Evolutionary conservation across 2,329 filamentous ascomycete genomes (phyloP).

Genomic region (Immersiporthe knoxdaviesiana): DNA sequence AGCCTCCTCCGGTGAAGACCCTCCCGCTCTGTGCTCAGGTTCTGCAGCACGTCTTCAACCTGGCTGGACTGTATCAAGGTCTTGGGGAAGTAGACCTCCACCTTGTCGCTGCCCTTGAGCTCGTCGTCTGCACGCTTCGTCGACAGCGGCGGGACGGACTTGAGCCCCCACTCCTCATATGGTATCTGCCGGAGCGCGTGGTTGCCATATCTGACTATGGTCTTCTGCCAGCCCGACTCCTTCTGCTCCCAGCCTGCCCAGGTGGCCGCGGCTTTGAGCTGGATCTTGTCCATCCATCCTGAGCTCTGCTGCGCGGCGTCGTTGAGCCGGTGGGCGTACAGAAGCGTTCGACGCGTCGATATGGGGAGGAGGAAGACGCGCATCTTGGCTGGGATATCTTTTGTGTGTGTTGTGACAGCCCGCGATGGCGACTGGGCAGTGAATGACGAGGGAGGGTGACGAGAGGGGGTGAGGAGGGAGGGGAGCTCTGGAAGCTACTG

Average conservation of each 20-base stretch:
- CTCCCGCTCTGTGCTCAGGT: constrained; percentile 79
- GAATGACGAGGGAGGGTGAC: not conserved
- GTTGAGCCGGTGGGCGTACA: constrained; percentile 84
- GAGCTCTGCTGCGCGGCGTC: constrained; percentile 55
- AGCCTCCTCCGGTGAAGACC: constrained; percentile 75
- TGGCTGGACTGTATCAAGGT: constrained; percentile 67
- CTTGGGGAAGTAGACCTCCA: constrained; percentile 77
- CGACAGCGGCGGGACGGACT: constrained; percentile 85
- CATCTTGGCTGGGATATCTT: constrained; percentile 65
- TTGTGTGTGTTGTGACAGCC: constrained; percentile 1
- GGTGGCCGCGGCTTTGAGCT: constrained; percentile 70
- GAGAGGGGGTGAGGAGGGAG: not conserved
- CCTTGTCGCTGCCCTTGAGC: constrained; percentile 62
- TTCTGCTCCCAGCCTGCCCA: constrained; percentile 90
- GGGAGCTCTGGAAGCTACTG: constrained; percentile 4
- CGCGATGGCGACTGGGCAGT: not conserved
- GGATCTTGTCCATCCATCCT: constrained; percentile 68
- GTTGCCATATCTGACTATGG: constrained; percentile 85
- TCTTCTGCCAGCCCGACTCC: constrained; percentile 84
- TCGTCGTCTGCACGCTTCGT: constrained; percentile 67
- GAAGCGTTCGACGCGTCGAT: constrained; percentile 84
- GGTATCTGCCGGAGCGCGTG: constrained; percentile 82
- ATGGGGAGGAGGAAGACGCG: constrained; percentile 92
- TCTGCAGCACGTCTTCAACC: constrained; percentile 67
- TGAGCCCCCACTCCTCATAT: constrained; percentile 97